These are phyloP conservation scores for Ailanthus altissimus DNA, from an alignment of 345 rosid genomes.

Conservation along the genomic window DNA sequence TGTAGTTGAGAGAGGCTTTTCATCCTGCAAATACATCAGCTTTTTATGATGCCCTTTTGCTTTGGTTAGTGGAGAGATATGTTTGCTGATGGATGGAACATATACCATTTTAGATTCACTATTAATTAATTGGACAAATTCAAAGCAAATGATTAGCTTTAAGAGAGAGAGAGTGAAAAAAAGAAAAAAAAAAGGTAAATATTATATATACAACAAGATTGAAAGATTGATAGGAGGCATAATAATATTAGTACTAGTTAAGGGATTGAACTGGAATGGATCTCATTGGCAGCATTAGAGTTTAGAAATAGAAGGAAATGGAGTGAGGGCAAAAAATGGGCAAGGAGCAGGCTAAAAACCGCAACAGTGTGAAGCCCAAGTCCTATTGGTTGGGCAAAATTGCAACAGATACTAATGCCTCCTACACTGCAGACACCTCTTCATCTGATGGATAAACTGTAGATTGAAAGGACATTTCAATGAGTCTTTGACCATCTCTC, in stretches of 20 bases:
- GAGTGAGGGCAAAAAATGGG: conserved; percentile 23
- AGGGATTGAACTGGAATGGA: conserved; percentile 18
- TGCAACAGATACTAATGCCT: conserved; percentile 38
- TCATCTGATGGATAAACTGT: conserved; percentile 46
- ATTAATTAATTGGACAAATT: conserved; percentile 27
- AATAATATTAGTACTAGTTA: background rate
- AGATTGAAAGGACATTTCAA: conserved; percentile 55
- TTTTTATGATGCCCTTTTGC: conserved; percentile 53
- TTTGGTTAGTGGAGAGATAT: conserved; percentile 46
- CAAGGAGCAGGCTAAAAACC: conserved; percentile 18
- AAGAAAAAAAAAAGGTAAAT: background rate
- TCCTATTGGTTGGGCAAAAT: conserved; percentile 34
- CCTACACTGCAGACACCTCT: conserved; percentile 28
- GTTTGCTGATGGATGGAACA: conserved; percentile 49
- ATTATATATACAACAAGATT: background rate
- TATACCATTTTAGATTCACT: conserved; percentile 47
- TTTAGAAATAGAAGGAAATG: conserved; percentile 7
- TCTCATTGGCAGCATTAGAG: conserved; percentile 35
- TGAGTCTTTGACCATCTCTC: conserved; percentile 43
- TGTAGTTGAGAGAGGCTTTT: conserved; percentile 37
- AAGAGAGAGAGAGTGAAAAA: conserved; percentile 7
- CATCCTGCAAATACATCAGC: conserved; percentile 47
- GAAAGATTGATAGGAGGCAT: background rate
- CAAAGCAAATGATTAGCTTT: conserved; percentile 45
- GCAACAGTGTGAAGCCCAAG: conserved; percentile 38